Conservation (phyloP, 2,329 filamentous ascomycete genomes). For the Colletotrichum sp. region DNA sequence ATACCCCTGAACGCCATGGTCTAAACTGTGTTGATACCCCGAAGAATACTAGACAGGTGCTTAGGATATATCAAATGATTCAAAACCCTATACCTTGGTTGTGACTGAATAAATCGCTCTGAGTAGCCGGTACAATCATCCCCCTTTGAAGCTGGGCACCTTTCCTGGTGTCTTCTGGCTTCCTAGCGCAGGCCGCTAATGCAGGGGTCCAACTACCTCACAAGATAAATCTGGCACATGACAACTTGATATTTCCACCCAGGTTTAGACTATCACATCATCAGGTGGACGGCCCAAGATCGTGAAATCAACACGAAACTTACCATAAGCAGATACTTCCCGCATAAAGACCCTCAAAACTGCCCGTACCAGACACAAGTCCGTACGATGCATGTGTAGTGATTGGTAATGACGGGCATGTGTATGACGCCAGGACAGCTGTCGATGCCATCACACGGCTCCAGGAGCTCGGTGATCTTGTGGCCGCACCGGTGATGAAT, state of each 20-base stretch:
- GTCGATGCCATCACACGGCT: constrained; percentile 29
- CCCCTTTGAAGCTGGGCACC: not conserved
- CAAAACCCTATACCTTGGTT: not conserved
- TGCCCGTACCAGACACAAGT: constrained; percentile 30
- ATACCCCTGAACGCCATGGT: not conserved
- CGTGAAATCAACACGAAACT: not conserved
- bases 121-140: not conserved
- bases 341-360: constrained; percentile 22
- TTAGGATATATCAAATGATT: not conserved
- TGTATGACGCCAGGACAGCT: constrained; percentile 24
- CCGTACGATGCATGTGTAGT: constrained; percentile 32
- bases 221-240: not conserved
- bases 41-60: not conserved
- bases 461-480: constrained; percentile 30
- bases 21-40: not conserved
- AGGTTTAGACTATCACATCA: not conserved
- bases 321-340: not conserved
- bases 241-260: not conserved
- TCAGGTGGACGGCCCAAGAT: not conserved
- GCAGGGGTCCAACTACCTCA: not conserved
- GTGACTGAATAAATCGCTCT: not conserved
- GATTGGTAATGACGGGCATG: constrained; percentile 28
- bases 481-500: constrained; percentile 36
- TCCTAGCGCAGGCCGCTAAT: not conserved
- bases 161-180: not conserved